phyloP scores from a whole-genome alignment of 352 stramenopile species.

The Elongisporangium undulatum region DNA sequence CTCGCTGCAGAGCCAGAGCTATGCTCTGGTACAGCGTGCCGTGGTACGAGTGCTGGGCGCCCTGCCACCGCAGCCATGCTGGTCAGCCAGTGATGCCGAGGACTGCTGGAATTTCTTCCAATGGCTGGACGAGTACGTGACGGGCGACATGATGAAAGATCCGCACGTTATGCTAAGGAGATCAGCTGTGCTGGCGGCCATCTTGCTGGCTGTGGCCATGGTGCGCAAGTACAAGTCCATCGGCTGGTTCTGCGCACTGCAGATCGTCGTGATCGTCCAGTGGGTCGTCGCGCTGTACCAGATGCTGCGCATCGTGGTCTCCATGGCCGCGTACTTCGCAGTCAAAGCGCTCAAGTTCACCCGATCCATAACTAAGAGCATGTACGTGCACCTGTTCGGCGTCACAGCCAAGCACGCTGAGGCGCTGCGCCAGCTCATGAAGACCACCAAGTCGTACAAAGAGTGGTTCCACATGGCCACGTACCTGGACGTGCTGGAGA shows the following conservation, averaged over 20 bases:
- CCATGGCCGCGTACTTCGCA: constrained; percentile 37
- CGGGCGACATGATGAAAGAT: constrained; percentile 28
- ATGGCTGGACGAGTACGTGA: not conserved
- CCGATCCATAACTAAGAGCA: constrained; percentile 14
- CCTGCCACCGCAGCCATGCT: not conserved
- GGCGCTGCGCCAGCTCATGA: constrained; percentile 57
- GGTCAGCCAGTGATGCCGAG: not conserved
- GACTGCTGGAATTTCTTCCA: not conserved
- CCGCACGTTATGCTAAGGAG: constrained; percentile 14
- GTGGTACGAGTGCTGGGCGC: not conserved
- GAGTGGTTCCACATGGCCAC: constrained; percentile 62
- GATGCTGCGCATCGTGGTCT: constrained; percentile 50
- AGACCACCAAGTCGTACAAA: constrained; percentile 38
- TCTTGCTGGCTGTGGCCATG: constrained; percentile 14
- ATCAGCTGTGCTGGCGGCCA: constrained; percentile 14
- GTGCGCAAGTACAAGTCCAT: constrained; percentile 59
- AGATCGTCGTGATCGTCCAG: constrained; percentile 55
- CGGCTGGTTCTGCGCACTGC: constrained; percentile 53
- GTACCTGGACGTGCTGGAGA: constrained; percentile 61
- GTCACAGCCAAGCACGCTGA: constrained; percentile 50
- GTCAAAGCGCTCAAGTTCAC: constrained; percentile 49
- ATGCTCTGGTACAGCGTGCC: not conserved
- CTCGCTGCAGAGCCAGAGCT: not conserved
- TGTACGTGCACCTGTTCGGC: constrained; percentile 28
- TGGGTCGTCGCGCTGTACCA: constrained; percentile 67